These are phyloP conservation scores for Erodium moschatum DNA, from an alignment of 441 rosid genomes.

Conservation along the genomic window DNA sequence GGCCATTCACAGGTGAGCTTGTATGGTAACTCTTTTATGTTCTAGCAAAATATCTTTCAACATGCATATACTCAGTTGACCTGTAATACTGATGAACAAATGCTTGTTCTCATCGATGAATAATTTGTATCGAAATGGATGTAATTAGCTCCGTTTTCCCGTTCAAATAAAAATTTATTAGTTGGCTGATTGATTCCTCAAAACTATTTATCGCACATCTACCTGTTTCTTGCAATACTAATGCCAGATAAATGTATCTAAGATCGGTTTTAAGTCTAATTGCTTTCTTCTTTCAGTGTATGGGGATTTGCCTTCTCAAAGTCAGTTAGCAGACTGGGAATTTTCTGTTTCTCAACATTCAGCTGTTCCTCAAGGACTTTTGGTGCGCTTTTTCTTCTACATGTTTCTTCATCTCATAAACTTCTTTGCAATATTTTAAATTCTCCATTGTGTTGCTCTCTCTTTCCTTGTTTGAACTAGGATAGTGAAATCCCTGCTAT, in stretches of 20 bases:
- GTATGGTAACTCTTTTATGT: not conserved
- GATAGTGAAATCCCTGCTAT: not conserved
- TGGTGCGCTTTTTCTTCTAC: slow-evolving; percentile 36
- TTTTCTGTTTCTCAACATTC: slow-evolving; percentile 90
- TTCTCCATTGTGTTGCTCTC: not conserved
- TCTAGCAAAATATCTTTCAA: not conserved
- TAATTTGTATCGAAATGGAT: not conserved
- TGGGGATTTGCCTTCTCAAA: slow-evolving; percentile 74
- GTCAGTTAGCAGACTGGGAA: slow-evolving; percentile 89
- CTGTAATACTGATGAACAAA: not conserved
- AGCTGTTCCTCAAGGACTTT: slow-evolving; percentile 86
- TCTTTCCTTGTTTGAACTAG: not conserved
- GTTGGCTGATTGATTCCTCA: not conserved
- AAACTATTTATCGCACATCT: not conserved
- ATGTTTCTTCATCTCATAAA: not conserved
- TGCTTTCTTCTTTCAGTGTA: slow-evolving; percentile 49
- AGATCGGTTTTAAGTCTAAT: not conserved
- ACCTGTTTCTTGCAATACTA: not conserved
- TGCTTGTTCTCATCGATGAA: not conserved
- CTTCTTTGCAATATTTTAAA: not conserved
- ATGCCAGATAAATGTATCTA: not conserved
- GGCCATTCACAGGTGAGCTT: not conserved
- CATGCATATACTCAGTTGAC: not conserved
- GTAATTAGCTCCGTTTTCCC: not conserved
- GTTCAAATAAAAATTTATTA: not conserved